These are phyloP conservation scores for Tetrapisispora nanseiensis DNA, from an alignment of 805 yeast species.

Conservation along the genomic window DNA sequence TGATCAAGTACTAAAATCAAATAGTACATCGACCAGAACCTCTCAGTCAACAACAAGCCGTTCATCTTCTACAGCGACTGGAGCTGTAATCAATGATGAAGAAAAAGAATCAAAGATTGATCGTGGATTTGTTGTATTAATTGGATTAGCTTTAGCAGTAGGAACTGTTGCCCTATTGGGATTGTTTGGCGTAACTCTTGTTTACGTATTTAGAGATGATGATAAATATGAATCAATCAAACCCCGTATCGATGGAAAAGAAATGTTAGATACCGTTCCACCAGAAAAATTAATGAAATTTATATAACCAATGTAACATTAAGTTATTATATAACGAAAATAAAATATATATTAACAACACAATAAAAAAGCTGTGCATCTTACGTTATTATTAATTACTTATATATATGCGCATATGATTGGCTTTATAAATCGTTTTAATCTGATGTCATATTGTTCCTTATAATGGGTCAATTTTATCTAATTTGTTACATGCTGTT, in stretches of 20 bases:
- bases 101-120: conserved; percentile 17
- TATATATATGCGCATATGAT: neutral
- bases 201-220: conserved; percentile 30
- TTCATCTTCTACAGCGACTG: conserved; percentile 12
- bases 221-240: conserved; percentile 37
- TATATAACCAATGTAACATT: conserved; percentile 14
- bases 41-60: conserved; percentile 12
- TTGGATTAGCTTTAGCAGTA: conserved; percentile 58
- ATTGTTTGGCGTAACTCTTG: conserved; percentile 29
- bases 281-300: conserved; percentile 43
- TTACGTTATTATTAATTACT: too few species aligned
- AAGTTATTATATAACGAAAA: neutral
- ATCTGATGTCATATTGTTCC: too few species aligned
- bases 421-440: neutral
- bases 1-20: conserved; percentile 14
- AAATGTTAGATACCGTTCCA: conserved; percentile 53
- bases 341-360: neutral
- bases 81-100: conserved; percentile 3
- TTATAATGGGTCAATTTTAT: too few species aligned
- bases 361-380: too few species aligned
- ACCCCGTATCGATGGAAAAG: conserved; percentile 50
- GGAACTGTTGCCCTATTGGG: conserved; percentile 38
- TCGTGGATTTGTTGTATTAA: conserved; percentile 58
- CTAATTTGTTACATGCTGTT: too few species aligned
- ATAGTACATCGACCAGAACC: conserved; percentile 7